Evolutionary conservation across 2,329 filamentous ascomycete species (phyloP).

Genomic region (Diaporthe longicolla): DNA sequence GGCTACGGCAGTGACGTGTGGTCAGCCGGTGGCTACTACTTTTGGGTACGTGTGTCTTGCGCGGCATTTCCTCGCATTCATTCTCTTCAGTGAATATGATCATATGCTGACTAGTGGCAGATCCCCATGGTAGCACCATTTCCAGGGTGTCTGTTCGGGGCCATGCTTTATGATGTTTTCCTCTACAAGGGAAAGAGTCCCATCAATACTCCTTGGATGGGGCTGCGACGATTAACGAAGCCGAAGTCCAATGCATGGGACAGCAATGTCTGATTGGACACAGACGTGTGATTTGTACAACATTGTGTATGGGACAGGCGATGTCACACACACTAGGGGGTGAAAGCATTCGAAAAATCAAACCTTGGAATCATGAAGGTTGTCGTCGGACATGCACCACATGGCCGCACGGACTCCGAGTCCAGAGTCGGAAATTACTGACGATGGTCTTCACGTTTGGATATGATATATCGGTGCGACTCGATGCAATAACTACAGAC

Average conservation of each 20-base stretch:
- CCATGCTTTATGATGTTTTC: conserved; percentile 76
- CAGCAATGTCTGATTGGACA: background rate
- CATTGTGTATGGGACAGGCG: background rate
- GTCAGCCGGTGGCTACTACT: conserved; percentile 78
- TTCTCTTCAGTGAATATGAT: background rate
- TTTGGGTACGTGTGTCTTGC: conserved; percentile 69
- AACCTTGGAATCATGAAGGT: background rate
- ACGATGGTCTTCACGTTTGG: background rate
- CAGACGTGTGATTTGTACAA: background rate
- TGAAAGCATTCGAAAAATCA: background rate
- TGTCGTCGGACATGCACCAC: background rate
- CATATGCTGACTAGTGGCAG: conserved; percentile 52
- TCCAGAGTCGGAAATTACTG: background rate
- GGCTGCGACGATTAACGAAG: conserved; percentile 66
- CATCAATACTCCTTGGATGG: conserved; percentile 77
- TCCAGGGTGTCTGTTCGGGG: conserved; percentile 73
- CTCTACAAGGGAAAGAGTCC: conserved; percentile 80
- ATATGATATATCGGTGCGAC: background rate
- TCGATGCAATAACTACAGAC: background rate
- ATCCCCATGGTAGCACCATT: conserved; percentile 82
- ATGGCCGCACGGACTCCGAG: background rate
- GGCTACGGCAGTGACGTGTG: conserved; percentile 79
- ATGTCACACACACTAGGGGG: too few species aligned
- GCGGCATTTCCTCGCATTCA: background rate
- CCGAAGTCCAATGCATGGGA: conserved; percentile 52